phyloP scores from a whole-genome alignment of 148 eudicot species.

The Fagopyrum esculentum region DNA sequence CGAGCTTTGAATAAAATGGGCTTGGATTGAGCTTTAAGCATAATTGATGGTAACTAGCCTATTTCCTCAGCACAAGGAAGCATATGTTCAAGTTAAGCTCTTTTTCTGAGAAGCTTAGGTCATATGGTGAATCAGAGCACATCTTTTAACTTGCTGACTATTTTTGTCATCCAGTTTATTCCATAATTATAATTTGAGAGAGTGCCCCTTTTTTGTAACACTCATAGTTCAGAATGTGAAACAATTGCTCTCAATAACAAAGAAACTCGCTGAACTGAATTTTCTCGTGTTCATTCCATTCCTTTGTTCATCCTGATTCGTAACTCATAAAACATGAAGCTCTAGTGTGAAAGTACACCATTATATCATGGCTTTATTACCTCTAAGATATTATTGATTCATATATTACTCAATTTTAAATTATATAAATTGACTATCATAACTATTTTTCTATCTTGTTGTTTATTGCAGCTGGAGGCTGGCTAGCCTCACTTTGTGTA shows the following conservation, averaged over 20 bases:
- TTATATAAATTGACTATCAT: neutral
- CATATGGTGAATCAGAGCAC: neutral
- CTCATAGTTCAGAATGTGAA: neutral
- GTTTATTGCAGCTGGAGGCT: slow-evolving; percentile 75
- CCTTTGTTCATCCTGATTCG: too few relatives aligned
- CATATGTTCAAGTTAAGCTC: neutral
- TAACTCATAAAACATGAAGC: too few relatives aligned
- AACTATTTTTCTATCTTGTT: slow-evolving; percentile 1
- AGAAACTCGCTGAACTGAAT: neutral
- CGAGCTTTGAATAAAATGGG: neutral
- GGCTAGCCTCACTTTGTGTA: slow-evolving; percentile 88
- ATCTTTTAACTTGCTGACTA: neutral
- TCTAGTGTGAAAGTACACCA: too few relatives aligned
- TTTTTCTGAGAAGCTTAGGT: neutral
- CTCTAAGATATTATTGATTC: neutral
- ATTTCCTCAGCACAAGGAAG: neutral
- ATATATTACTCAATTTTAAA: neutral
- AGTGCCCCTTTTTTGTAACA: neutral
- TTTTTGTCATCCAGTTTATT: too few relatives aligned
- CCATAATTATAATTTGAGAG: neutral
- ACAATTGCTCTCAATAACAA: neutral
- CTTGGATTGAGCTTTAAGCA: neutral
- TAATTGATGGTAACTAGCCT: neutral
- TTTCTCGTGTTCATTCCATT: neutral
- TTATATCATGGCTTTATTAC: neutral